Conservation (phyloP, 768 basidiomycete genomes). For the Rhizopogon roseolus region DNA sequence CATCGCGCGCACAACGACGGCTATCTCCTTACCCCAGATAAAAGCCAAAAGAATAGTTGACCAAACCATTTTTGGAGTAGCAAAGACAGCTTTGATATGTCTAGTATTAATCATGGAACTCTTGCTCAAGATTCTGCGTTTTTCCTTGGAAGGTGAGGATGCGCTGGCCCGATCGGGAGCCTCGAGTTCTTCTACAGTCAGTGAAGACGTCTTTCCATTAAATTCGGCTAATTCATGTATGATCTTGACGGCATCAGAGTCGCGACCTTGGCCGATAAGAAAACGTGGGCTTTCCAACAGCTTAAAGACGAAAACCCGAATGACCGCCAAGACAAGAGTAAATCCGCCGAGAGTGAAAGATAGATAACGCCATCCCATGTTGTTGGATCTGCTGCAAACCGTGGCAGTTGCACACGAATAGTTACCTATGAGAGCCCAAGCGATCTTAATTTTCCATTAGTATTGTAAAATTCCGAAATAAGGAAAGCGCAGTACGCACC, state of each 20-base stretch:
- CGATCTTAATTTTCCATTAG: conserved; percentile 31
- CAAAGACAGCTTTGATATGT: conserved; percentile 60
- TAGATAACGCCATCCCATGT: conserved; percentile 66
- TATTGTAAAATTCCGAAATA: not conserved
- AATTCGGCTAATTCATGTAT: conserved; percentile 45
- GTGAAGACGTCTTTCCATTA: conserved; percentile 38
- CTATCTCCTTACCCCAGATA: conserved; percentile 37
- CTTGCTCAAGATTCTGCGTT: conserved; percentile 30
- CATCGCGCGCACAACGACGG: not conserved
- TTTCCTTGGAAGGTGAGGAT: conserved; percentile 9
- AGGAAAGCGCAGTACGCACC: conserved; percentile 18
- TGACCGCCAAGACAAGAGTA: conserved; percentile 44
- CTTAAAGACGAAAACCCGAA: conserved; percentile 49
- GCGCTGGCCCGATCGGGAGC: conserved; percentile 19
- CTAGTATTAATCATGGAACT: conserved; percentile 32
- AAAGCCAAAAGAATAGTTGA: conserved; percentile 57
- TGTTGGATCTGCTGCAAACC: conserved; percentile 37
- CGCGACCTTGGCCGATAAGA: conserved; percentile 48
- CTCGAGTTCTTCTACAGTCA: conserved; percentile 43
- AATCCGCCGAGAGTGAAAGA: conserved; percentile 49
- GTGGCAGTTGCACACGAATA: conserved; percentile 39
- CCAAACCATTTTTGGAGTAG: conserved; percentile 56
- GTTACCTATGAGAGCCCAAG: conserved; percentile 56
- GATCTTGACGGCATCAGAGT: conserved; percentile 44
- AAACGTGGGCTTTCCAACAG: conserved; percentile 56